Evolutionary conservation across 768 basidiomycete genomes (phyloP).

Genomic region (Serpula lacrymans): DNA sequence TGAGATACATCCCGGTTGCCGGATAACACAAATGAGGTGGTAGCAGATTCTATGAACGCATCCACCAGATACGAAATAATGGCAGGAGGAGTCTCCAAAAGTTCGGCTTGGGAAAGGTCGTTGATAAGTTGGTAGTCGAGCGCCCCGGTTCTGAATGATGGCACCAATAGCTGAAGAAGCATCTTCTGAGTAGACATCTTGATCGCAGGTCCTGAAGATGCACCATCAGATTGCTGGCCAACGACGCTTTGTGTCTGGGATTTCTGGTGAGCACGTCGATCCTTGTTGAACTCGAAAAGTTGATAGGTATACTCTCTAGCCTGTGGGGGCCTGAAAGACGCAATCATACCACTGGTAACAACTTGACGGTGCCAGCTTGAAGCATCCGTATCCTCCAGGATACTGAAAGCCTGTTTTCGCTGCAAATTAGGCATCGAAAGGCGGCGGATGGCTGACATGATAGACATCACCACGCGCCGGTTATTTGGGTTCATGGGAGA

Average conservation of each 20-base stretch:
- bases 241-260: not conserved
- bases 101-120: not conserved
- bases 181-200: not conserved
- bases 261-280: not conserved
- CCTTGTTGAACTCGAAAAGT: not conserved
- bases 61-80: not conserved
- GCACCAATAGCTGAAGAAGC: not conserved
- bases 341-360: not conserved
- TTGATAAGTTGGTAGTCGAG: not conserved
- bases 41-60: not conserved
- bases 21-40: not conserved
- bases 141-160: not conserved
- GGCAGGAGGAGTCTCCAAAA: not conserved
- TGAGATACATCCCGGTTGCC: not conserved
- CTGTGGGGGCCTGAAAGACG: not conserved
- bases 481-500: no score
- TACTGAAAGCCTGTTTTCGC: not conserved
- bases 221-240: not conserved
- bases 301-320: not conserved
- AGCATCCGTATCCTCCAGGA: not conserved
- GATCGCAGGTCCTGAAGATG: not conserved
- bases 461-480: not conserved
- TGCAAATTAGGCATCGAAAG: not conserved
- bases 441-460: not conserved
- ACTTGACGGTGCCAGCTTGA: constrained; percentile 1